Percentiles rank a stretch among this genome's conserved stretches.
Evolutionary conservation across 352 stramenopile species (phyloP).

Genomic region (Phytophthora cajani): DNA sequence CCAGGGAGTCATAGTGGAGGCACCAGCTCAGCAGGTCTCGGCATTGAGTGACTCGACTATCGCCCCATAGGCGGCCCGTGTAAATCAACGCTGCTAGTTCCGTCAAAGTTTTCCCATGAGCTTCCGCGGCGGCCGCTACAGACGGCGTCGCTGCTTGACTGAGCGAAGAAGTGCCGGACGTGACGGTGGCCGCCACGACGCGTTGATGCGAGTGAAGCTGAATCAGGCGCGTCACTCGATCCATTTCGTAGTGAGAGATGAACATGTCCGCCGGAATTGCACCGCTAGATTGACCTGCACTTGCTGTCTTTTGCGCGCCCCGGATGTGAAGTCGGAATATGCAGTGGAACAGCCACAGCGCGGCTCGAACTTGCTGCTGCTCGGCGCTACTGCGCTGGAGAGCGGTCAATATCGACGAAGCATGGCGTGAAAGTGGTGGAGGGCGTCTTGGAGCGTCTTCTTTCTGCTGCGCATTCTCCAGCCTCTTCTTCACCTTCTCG

Average conservation of each 20-base stretch:
- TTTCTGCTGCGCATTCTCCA: constrained; percentile 15
- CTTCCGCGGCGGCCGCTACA: constrained; percentile 17
- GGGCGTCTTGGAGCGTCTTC: constrained; percentile 8
- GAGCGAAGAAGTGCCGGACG: constrained; percentile 7
- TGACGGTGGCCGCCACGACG: constrained; percentile 32
- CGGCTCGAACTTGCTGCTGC: constrained; percentile 23
- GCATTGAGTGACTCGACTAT: constrained; percentile 34
- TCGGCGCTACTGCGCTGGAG: constrained; percentile 23
- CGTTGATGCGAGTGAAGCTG: constrained; percentile 41
- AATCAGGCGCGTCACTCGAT: constrained; percentile 34
- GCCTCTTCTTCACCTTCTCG: constrained; percentile 15
- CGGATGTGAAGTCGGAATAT: constrained; percentile 47
- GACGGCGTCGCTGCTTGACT: constrained; percentile 19
- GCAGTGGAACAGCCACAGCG: constrained; percentile 61
- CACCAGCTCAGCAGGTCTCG: constrained; percentile 46
- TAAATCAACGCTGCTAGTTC: constrained; percentile 46
- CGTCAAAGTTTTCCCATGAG: constrained; percentile 23
- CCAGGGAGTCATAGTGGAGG: constrained; percentile 29
- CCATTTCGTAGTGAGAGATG: constrained; percentile 52
- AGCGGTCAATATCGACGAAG: constrained; percentile 29
- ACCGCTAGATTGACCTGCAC: neutral
- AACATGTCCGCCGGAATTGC: constrained; percentile 43
- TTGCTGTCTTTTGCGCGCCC: neutral
- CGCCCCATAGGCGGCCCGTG: constrained; percentile 32
- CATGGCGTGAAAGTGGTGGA: constrained; percentile 26